phyloP scores from a whole-genome alignment of 2,329 filamentous ascomycete species.

The Alternaria hordeiaustralica region DNA sequence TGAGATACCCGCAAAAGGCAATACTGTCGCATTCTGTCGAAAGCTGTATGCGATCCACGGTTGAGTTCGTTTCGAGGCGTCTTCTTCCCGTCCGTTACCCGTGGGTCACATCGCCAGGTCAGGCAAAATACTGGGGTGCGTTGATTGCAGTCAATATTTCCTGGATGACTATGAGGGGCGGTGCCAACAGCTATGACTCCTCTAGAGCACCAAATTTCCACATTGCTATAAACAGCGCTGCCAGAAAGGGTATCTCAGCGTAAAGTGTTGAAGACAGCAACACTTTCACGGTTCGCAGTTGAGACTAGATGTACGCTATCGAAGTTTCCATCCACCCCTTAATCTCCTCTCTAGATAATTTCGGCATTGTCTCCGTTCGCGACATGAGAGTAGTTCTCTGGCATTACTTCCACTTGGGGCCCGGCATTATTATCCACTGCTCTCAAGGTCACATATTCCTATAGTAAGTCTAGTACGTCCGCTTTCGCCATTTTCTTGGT shows the following conservation, averaged over 20 bases:
- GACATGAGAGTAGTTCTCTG: not conserved
- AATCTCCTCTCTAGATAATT: not conserved
- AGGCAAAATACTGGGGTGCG: not conserved
- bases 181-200: not conserved
- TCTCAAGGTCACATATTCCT: not conserved
- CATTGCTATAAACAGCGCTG: not conserved
- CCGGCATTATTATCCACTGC: not conserved
- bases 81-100: not conserved
- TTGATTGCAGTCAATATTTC: not conserved
- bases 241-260: conserved; percentile 1
- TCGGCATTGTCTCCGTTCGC: not conserved
- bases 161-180: not conserved
- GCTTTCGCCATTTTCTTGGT: not conserved
- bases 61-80: not conserved
- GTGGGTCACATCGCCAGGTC: not conserved
- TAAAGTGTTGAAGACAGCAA: conserved; percentile 3
- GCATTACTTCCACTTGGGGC: not conserved
- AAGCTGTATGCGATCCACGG: not conserved
- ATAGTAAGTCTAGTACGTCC: not conserved
- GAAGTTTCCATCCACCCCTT: not conserved
- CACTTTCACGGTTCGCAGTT: conserved; percentile 1
- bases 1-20: not conserved
- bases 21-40: not conserved
- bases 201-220: not conserved
- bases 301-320: not conserved